Base-by-base conservation (phyloP, 371 early-diverging fungal genomes). In the Apophysomyces variabilis region DNA sequence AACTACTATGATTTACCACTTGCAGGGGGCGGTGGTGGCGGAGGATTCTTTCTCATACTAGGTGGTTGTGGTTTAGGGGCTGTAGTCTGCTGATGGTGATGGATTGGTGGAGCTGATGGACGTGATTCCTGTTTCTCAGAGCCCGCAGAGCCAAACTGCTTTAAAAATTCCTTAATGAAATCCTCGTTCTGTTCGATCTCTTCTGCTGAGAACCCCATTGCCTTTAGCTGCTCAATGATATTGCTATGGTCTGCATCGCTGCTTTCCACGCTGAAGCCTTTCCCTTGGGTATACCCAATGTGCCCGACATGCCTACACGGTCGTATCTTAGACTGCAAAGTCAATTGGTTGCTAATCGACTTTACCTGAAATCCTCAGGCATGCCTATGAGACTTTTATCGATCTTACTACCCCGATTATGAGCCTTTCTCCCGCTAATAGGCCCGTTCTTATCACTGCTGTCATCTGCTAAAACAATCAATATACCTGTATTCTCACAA, bases 161-260 rank as follows among this genome's bases (percentile, higher is more conserved):
- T 66, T 56, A 86, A 66, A 68, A 79, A 87, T 35, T 78, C 75
- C n/a, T 71, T 68, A 41, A 85, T 80, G 66, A 82, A 84, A 36
- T 80, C 82, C 62, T 84, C 76, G 58, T 85, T 82, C 57, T 82
- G 74, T 46, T 78, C 75, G 58, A 87, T 87, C 59, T 87, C 85
- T 16, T 85, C 92, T 66, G 90, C 89, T 43, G 92, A 90, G 65
- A 95, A 89, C 58, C 95, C 96, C 69, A 92, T 87, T 45, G 90
- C 88, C 2, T 87, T 87, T 61, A 92, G 70, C 56, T 88, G 85
- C 46, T 87, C 86, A 72, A 94, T 90, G 18, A 96, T 78, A 39
- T 85, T 84, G 58, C 85, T 86, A 89, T 90, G 91, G 67, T 91
- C 91, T 56, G 90, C 87, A 41, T 95, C 92, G 62, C 92, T 89